Percentiles rank a stretch among this genome's conserved stretches.
phyloP scores from a whole-genome alignment of 176 grass and related monocot species.

The Musa itinerans region DNA sequence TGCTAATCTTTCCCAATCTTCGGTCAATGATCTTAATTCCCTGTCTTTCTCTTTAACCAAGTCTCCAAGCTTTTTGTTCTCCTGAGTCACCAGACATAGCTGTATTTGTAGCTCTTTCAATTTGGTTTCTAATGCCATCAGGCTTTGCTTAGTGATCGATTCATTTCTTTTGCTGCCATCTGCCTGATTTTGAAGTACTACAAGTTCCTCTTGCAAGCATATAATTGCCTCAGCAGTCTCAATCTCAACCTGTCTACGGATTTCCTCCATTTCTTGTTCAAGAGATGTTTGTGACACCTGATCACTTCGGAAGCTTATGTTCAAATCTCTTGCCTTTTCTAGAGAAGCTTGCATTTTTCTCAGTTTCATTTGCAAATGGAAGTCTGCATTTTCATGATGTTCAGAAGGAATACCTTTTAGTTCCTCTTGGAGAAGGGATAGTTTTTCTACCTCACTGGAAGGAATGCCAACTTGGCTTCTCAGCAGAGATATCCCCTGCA shows the following conservation, averaged over 20 bases:
- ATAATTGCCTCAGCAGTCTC: conserved; percentile 90
- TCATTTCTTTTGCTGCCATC: conserved; percentile 40
- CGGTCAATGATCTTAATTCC: conserved; percentile 32
- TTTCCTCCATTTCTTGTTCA: conserved; percentile 82
- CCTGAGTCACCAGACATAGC: conserved; percentile 39
- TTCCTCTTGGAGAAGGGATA: conserved; percentile 17
- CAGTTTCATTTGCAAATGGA: conserved; percentile 64
- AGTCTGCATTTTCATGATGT: conserved; percentile 57
- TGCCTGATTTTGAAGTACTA: conserved; percentile 41
- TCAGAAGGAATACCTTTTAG: conserved; percentile 34
- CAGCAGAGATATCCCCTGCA: conserved; percentile 32
- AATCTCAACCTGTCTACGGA: conserved; percentile 70
- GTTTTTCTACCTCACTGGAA: conserved; percentile 4
- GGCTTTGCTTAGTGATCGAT: conserved; percentile 32
- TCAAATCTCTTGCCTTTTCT: conserved; percentile 51
- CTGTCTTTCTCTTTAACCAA: conserved; percentile 48
- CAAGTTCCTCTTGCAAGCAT: conserved; percentile 70
- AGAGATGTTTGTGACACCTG: conserved; percentile 52
- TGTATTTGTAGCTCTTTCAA: conserved; percentile 34
- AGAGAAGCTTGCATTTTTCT: conserved; percentile 87
- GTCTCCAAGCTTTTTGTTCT: conserved; percentile 34
- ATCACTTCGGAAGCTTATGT: conserved; percentile 39
- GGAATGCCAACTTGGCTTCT: conserved; percentile 30
- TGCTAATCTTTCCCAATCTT: conserved; percentile 64
- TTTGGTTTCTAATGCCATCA: conserved; percentile 39